Base-by-base conservation (phyloP, 106 monocot species). In the Amphibolis antarctica region DNA sequence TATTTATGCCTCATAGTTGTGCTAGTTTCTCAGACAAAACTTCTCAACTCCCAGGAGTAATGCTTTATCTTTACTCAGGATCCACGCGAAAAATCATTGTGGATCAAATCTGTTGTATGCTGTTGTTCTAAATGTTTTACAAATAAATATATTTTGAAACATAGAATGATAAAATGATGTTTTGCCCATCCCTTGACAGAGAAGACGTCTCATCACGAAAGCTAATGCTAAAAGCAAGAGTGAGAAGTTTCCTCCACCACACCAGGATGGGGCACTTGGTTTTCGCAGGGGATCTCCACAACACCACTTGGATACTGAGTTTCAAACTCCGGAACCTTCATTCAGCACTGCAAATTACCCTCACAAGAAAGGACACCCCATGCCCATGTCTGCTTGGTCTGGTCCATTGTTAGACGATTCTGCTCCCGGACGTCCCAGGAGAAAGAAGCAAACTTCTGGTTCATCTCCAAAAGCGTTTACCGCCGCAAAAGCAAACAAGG, bases 181-280 rank as follows among this genome's bases (percentile, higher is more conserved):
- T 30, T 29, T 5, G 6, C 15, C 44, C 56, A 27, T 53, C 19
- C 17, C 30, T 45, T n/a, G 42, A 44, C 81, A 89, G 84, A 82
- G 79, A 62, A 48, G 78, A 53, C 71, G 88, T 9, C 80, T 85
- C 15, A 85, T 85, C 10, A 80, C 85, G 27, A 88, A 93, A 74
- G 78, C 85, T 26, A 93, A 88, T 71, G 88, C 88, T 42, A 88
- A 85, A 73, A 81, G 93, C 83, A 93, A 85, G 85, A 93, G 88
- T 44, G 93, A 93, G 60, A 93, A 93, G 62, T 93, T 93, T 46
- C 93, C 93, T 44, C 88, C 93, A 4, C 88, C 93, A 20, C 93
- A 93, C 49, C 88, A 88, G 60, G 93, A 93, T 59, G 93, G 93
- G 12, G 76, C 80, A 12, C 74, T 88, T 24, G 93, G 93, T 17